Evolutionary conservation across 805 yeast species (phyloP), one percentile per base, ranked within the genome.

Genomic region (Schizosaccharomyces octosporus): DNA sequence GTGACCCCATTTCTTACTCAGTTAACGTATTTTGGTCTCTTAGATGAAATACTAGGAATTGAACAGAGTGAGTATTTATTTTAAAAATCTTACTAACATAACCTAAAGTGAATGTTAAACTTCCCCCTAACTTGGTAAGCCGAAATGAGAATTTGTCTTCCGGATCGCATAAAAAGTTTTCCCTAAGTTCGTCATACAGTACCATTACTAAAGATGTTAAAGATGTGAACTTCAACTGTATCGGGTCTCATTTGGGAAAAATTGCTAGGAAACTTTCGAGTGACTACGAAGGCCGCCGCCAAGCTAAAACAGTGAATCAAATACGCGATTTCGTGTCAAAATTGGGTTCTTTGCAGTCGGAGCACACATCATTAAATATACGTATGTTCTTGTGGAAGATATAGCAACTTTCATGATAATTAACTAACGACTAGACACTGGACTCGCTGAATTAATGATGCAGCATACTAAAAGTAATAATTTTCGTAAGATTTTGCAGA

Each of bases 11-110:
- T 87, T 11, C 72, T 87, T 62, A 80, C 82, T 31, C 97, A 89
- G 66, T 72, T 89, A 66, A 85, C 87, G 1, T 90, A 89, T 69
- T 75, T 79, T 19, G 98, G 97, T 0, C 73, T 93, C 17, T 73
- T 88, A 24, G 89, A 85, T 69, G 96, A 89, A 66, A 69, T 81
- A 13, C 76, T 81, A 65, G 80, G 78, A 4, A 72, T 83, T 5
- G 55, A 59, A 9, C 63, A 65, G 24, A 60, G 66, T 5, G 72
- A 72, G 57, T 24, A 5, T 19, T 45, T 19, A 3, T 45, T 45
- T n/a, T 45, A 5, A 9, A 19, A 19, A 13, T 45, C 13, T 1
- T 3, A 19, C 24, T 45, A 45, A 45, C 51, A 11, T 4, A 45
- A 13, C 41, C 11, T 3, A 11, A 9, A 51, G 57, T 51, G 57